These are phyloP conservation scores for Ustilago hordei DNA, from an alignment of 1,284 basidiomycete genomes.

Conservation along the genomic window DNA sequence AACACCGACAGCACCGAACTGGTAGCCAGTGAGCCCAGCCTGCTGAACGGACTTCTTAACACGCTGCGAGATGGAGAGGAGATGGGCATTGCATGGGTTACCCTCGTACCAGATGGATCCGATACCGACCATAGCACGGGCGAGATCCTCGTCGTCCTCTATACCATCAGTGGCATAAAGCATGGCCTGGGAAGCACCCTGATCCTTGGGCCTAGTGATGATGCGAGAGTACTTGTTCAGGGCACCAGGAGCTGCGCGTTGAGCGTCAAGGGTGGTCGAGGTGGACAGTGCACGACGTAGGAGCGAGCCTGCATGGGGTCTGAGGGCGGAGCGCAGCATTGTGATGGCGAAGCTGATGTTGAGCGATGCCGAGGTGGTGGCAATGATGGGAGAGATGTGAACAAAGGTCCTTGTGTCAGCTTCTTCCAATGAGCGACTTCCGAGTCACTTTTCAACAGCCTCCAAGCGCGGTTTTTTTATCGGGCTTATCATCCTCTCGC, in stretches of 20 bases:
- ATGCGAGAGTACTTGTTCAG: slow-evolving; percentile 65
- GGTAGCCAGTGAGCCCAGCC: slow-evolving; percentile 68
- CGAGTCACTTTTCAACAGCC: slow-evolving; percentile 29
- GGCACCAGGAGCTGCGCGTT: slow-evolving; percentile 58
- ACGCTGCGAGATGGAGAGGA: slow-evolving; percentile 63
- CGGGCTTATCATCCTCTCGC: slow-evolving; percentile 8
- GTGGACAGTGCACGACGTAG: slow-evolving; percentile 40
- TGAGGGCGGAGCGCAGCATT: slow-evolving; percentile 41
- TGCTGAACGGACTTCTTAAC: slow-evolving; percentile 62
- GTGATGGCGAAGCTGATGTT: not conserved
- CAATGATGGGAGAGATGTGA: not conserved
- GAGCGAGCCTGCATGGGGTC: slow-evolving; percentile 21
- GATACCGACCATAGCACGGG: slow-evolving; percentile 67
- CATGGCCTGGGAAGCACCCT: slow-evolving; percentile 69
- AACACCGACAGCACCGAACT: slow-evolving; percentile 68
- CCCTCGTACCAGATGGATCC: slow-evolving; percentile 68
- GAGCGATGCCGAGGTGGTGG: slow-evolving; percentile 3
- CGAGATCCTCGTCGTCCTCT: slow-evolving; percentile 63
- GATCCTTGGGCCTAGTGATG: slow-evolving; percentile 68
- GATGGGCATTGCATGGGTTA: slow-evolving; percentile 69
- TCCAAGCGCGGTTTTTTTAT: slow-evolving; percentile 17
- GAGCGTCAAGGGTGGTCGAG: slow-evolving; percentile 16
- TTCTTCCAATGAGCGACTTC: slow-evolving; percentile 14
- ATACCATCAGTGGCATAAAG: slow-evolving; percentile 68
- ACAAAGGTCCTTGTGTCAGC: slow-evolving; percentile 1